Evolutionary conservation across 768 basidiomycete species (phyloP), one percentile per base, ranked within the genome.

Genomic region (Lentinula sp.): DNA sequence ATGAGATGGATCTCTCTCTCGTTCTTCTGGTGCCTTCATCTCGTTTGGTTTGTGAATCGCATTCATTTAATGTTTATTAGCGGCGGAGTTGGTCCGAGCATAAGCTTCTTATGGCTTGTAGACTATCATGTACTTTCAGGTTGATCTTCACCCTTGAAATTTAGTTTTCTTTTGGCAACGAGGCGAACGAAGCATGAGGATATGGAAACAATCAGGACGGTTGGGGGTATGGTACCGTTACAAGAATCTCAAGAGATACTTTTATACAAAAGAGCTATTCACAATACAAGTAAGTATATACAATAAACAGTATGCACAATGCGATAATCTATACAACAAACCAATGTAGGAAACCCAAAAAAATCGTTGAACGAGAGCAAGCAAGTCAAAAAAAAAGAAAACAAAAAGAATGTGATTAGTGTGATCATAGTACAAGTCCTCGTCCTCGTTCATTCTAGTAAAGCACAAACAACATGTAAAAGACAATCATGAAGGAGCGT

Each of bases 401-500:
- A 46, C 10, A 63, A n/a, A 39, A 5, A 8, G 37, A 8, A 13
- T 39, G 42, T 48, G 31, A 62, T 45, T 52, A 60, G 40, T 23
- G 48, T 3, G 31, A 32, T 46, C 16, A 45, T n/a, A 23, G 28
- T 31, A 21, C 39, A 48, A 57, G 53, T 39, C 23, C 53, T 49
- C 21, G 55, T 40, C 52, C 60, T 58, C 45, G 57, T 57, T 53
- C 16, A 16, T 34, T 40, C 28, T 60, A 54, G 50, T 42, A 28
- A 39, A 21, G 28, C 11, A 62, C 63, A 58, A 66, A 70, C 65
- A 68, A 64, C 65, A 67, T 65, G 42, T 10, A 43, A 23, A 21
- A 23, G 21, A 23, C 18, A 65, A 61, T 70, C 66, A 72, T 71
- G 70, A 69, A 34, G 64, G 67, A 59, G 65, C 63, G 61, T 80